Percentiles rank a stretch among this genome's conserved stretches.
These are phyloP conservation scores for Arthroderma sp. DNA, from an alignment of 2,329 filamentous ascomycete genomes.

Conservation along the genomic window DNA sequence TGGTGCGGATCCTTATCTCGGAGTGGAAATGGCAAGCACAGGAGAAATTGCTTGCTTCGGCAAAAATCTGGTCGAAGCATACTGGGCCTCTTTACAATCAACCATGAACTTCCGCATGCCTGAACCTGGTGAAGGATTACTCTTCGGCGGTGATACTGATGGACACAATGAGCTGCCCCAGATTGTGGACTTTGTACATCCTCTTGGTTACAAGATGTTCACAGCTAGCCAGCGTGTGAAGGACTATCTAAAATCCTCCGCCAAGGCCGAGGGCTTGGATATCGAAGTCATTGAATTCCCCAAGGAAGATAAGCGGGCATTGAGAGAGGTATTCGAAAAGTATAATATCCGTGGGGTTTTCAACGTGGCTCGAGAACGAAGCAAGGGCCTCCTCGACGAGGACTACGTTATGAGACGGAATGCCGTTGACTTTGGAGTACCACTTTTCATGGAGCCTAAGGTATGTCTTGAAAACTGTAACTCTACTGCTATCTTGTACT, in stretches of 20 bases:
- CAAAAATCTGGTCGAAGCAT: constrained; percentile 87
- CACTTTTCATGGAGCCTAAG: constrained; percentile 96
- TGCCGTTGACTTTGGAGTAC: constrained; percentile 94
- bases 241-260: constrained; percentile 59
- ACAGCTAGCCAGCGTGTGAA: constrained; percentile 74
- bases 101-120: constrained; percentile 99
- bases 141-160: constrained; percentile 74
- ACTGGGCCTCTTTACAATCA: constrained; percentile 92
- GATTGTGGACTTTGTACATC: constrained; percentile 75
- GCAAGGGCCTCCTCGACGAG: constrained; percentile 73
- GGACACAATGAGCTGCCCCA: constrained; percentile 57
- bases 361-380: constrained; percentile 76
- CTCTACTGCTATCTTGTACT: constrained; percentile 14
- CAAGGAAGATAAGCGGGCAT: constrained; percentile 84
- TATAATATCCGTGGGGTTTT: constrained; percentile 93
- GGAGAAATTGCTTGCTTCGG: constrained; percentile 99
- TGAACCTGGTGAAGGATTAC: constrained; percentile 83
- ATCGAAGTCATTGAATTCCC: constrained; percentile 96
- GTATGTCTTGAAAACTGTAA: constrained; percentile 38
- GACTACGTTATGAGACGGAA: constrained; percentile 99
- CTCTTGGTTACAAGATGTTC: constrained; percentile 88
- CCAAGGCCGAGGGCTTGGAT: constrained; percentile 48
- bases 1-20: constrained; percentile 91
- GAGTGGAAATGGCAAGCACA: constrained; percentile 93
- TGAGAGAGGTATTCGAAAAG: constrained; percentile 91